These are phyloP conservation scores for Apiospora hydei DNA, from an alignment of 2,329 filamentous ascomycete genomes.

Conservation along the genomic window DNA sequence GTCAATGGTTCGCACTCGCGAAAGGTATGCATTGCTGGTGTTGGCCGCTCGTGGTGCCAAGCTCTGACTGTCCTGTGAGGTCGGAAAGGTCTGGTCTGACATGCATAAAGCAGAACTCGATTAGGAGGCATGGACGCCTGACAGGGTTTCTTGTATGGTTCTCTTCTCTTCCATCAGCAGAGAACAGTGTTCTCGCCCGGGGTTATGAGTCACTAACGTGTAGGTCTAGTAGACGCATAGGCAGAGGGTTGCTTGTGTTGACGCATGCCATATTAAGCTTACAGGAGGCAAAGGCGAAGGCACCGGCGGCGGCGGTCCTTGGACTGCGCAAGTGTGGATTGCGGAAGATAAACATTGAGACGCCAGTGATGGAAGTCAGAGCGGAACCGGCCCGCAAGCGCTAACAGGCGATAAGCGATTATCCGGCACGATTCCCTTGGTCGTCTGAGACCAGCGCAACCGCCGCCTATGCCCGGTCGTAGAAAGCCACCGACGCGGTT, in stretches of 20 bases:
- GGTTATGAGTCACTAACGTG: neutral
- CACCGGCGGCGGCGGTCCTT: neutral
- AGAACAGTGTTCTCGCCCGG: neutral
- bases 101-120: neutral
- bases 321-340: neutral
- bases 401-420: constrained; percentile 14
- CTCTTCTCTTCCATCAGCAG: neutral
- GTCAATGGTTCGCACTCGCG: neutral
- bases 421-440: neutral
- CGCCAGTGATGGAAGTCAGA: neutral
- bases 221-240: neutral
- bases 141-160: neutral
- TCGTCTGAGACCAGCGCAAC: too few species aligned
- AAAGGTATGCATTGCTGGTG: neutral
- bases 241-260: neutral
- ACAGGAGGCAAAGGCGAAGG: neutral
- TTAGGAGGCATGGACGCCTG: neutral
- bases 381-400: constrained; percentile 19
- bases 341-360: neutral
- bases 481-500: neutral
- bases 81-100: neutral
- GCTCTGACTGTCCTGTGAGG: neutral
- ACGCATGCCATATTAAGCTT: neutral
- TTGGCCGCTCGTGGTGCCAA: neutral
- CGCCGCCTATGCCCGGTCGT: neutral